phyloP scores from a whole-genome alignment of 1,284 basidiomycete genomes.

The Somion occarium region DNA sequence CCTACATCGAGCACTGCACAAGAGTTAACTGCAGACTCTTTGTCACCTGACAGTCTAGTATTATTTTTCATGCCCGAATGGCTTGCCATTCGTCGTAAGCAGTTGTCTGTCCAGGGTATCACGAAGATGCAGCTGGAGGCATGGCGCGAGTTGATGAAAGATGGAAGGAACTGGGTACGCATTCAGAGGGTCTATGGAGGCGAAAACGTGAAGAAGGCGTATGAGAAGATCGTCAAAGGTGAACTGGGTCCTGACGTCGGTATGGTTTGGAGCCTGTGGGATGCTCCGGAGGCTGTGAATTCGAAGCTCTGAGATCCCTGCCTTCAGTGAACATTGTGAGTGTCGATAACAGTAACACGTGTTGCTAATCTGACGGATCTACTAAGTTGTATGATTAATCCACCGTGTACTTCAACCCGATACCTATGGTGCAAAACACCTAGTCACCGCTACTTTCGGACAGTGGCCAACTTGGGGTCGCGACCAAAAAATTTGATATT shows the following conservation, averaged over 20 bases:
- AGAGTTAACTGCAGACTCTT: slow-evolving; percentile 27
- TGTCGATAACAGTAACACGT: too few species aligned
- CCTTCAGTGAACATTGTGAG: background rate
- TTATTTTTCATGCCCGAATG: slow-evolving; percentile 65
- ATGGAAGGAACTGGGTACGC: slow-evolving; percentile 49
- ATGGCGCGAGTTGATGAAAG: slow-evolving; percentile 51
- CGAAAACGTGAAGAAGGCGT: slow-evolving; percentile 41
- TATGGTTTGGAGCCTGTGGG: slow-evolving; percentile 62
- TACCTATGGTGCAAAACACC: too few species aligned
- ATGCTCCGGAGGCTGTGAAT: slow-evolving; percentile 18
- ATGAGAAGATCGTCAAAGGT: slow-evolving; percentile 36
- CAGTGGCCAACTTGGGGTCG: too few species aligned
- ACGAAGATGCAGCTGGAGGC: slow-evolving; percentile 43
- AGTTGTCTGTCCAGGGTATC: slow-evolving; percentile 43
- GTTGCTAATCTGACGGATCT: too few species aligned
- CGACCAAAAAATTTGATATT: too few species aligned
- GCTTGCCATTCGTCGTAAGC: slow-evolving; percentile 45
- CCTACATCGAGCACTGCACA: slow-evolving; percentile 7
- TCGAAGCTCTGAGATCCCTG: background rate
- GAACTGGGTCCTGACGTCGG: slow-evolving; percentile 51
- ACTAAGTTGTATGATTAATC: too few species aligned
- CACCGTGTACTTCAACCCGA: too few species aligned
- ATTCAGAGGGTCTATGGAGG: slow-evolving; percentile 43
- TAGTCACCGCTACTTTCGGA: too few species aligned
- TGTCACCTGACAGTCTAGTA: slow-evolving; percentile 29